phyloP scores from a whole-genome alignment of 2,329 filamentous ascomycete genomes.

The Harringtonia lauricola region DNA sequence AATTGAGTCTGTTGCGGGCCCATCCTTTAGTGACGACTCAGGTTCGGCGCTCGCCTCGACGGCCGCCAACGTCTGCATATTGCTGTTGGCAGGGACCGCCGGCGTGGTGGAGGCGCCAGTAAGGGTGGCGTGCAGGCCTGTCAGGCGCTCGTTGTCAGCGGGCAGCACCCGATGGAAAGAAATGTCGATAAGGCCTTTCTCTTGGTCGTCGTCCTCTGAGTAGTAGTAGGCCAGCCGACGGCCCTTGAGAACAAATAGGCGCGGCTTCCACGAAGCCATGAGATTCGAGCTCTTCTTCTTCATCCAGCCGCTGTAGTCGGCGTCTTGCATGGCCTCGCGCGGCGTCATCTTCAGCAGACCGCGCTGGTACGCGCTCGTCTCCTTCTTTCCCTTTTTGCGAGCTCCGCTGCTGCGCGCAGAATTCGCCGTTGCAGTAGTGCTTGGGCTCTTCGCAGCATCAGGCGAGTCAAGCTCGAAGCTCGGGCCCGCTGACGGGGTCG shows the following conservation, averaged over 20 bases:
- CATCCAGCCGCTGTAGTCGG: slow-evolving; percentile 98
- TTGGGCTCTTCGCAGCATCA: slow-evolving; percentile 49
- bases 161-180: slow-evolving; percentile 95
- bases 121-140: slow-evolving; percentile 81
- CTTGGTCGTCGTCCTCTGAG: slow-evolving; percentile 80
- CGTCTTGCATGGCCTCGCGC: slow-evolving; percentile 70
- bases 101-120: slow-evolving; percentile 72
- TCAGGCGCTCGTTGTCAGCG: slow-evolving; percentile 82
- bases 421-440: slow-evolving; percentile 33
- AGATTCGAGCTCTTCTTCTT: slow-evolving; percentile 95
- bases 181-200: slow-evolving; percentile 94
- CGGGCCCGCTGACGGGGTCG: slow-evolving; percentile 49
- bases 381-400: slow-evolving; percentile 75
- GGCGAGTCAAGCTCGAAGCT: slow-evolving; percentile 75
- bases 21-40: slow-evolving; percentile 6
- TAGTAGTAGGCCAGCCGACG: slow-evolving; percentile 93
- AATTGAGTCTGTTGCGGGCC: slow-evolving; percentile 45
- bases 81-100: slow-evolving; percentile 37
- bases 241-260: slow-evolving; percentile 89
- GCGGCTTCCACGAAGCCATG: slow-evolving; percentile 95
- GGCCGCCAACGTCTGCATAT: slow-evolving; percentile 32
- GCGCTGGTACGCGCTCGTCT: slow-evolving; percentile 85
- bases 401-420: slow-evolving; percentile 29
- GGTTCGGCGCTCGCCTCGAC: slow-evolving; percentile 37
- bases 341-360: slow-evolving; percentile 75